A percentile compares a stretch with the other conserved stretches of the same genome.
Evolutionary conservation across 2,329 filamentous ascomycete species (phyloP).

Genomic region (Chalaropsis ovoidea): DNA sequence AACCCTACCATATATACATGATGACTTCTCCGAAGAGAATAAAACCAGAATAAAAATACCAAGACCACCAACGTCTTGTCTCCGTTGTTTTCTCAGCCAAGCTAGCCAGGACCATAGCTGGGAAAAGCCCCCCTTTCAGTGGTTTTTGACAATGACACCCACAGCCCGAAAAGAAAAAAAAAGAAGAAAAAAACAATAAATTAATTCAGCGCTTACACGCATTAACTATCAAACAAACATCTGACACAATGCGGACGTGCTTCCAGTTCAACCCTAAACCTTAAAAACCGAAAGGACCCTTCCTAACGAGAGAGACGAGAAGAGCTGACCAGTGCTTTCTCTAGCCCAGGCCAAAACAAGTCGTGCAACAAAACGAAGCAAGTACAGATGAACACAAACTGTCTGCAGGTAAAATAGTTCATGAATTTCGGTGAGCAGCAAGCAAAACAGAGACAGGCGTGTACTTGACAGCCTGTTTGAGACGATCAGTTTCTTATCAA

Average conservation of each 20-base stretch:
- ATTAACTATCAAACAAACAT: neutral
- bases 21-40: too few relatives aligned
- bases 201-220: neutral
- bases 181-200: neutral
- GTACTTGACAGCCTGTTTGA: neutral
- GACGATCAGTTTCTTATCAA: neutral
- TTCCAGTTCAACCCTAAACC: slow-evolving; percentile 6
- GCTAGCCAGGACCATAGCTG: too few relatives aligned
- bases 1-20: too few relatives aligned
- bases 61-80: too few relatives aligned
- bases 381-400: slow-evolving; percentile 9
- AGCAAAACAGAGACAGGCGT: neutral
- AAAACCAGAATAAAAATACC: too few relatives aligned
- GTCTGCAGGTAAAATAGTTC: neutral
- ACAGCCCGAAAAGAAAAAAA: too few relatives aligned
- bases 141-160: too few relatives aligned
- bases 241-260: neutral
- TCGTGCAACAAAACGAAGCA: neutral
- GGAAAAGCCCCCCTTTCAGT: too few relatives aligned
- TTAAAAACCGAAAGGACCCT: neutral
- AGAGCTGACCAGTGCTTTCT: neutral
- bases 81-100: neutral
- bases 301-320: neutral
- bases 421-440: neutral
- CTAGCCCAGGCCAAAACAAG: neutral